phyloP scores from a whole-genome alignment of 1,284 basidiomycete species.

The Ustilago tritici region DNA sequence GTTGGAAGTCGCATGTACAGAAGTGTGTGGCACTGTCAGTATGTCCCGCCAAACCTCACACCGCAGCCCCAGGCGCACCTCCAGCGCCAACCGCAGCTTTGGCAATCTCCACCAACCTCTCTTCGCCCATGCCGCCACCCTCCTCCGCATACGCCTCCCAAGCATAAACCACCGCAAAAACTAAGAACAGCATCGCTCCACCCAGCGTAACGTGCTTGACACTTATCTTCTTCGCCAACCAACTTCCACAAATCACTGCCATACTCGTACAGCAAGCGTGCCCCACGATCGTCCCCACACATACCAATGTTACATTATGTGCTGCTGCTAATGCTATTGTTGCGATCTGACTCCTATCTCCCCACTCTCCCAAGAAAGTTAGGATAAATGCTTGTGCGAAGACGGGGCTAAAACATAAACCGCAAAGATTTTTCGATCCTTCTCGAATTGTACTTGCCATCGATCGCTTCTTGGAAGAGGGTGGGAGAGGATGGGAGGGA shows the following conservation, averaged over 20 bases:
- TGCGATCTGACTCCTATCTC: slow-evolving; percentile 95
- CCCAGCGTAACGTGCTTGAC: slow-evolving; percentile 78
- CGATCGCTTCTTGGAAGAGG: not conserved
- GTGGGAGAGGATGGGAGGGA: not conserved
- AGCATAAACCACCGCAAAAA: slow-evolving; percentile 75
- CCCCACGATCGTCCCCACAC: slow-evolving; percentile 88
- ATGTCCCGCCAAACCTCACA: not conserved
- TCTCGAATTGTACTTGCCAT: slow-evolving; percentile 70
- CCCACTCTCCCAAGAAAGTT: slow-evolving; percentile 98
- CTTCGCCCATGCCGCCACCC: not conserved
- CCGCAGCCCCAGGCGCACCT: not conserved
- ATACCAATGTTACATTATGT: slow-evolving; percentile 84
- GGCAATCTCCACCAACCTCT: slow-evolving; percentile 7
- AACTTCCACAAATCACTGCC: slow-evolving; percentile 90
- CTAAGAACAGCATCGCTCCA: slow-evolving; percentile 83
- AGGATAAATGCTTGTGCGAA: slow-evolving; percentile 95
- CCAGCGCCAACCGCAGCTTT: slow-evolving; percentile 11
- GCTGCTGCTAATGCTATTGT: slow-evolving; percentile 96
- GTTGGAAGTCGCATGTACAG: too few relatives aligned
- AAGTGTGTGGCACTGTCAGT: too few relatives aligned
- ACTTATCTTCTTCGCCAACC: slow-evolving; percentile 73
- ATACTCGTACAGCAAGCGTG: slow-evolving; percentile 88
- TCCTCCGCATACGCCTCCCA: slow-evolving; percentile 70
- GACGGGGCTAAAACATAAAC: slow-evolving; percentile 86
- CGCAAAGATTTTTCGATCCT: slow-evolving; percentile 83